A percentile compares a stretch with the other conserved stretches of the same genome.
phyloP scores from a whole-genome alignment of 140 eudicot species.

The Ambrosia hybrid region DNA sequence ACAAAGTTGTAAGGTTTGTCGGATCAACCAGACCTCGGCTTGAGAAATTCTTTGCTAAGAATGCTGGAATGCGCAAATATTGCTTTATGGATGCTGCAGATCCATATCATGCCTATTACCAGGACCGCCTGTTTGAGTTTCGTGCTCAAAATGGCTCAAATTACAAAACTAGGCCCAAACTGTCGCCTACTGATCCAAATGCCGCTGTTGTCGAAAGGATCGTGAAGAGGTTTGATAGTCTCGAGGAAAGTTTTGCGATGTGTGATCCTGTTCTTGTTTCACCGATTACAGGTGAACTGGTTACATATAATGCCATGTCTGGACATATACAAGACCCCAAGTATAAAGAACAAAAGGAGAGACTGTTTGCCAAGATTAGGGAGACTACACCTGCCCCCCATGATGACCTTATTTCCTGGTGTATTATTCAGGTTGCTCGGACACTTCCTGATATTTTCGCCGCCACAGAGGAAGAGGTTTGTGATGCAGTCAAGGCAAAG shows the following conservation, averaged over 20 bases:
- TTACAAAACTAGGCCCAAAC: too few species aligned
- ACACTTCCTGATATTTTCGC: constrained; percentile 95
- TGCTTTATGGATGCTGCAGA: constrained; percentile 74
- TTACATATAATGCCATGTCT: constrained; percentile 81
- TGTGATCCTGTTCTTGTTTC: constrained; percentile 41
- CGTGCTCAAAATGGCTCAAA: constrained; percentile 45
- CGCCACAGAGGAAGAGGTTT: constrained; percentile 92
- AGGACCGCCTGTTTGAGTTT: constrained; percentile 74
- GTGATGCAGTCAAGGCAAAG: constrained; percentile 88
- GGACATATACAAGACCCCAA: constrained; percentile 96
- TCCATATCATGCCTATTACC: constrained; percentile 92
- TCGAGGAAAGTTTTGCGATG: constrained; percentile 68
- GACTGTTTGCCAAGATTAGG: constrained; percentile 94
- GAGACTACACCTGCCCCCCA: constrained; percentile 93
- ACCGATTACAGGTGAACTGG: constrained; percentile 85
- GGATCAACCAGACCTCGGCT: constrained; percentile 83
- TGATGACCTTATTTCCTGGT: constrained; percentile 81
- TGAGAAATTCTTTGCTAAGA: constrained; percentile 62
- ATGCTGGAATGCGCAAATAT: constrained; percentile 79
- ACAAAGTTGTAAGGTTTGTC: constrained; percentile 78
- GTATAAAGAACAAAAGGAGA: constrained; percentile 90
- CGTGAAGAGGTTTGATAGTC: constrained; percentile 90
- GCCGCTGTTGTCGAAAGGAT: constrained; percentile 77
- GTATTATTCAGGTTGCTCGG: constrained; percentile 82
- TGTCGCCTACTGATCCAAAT: constrained; percentile 11